Base-by-base conservation (phyloP, 2,329 filamentous ascomycete genomes). In the Raffaelea arxii region DNA sequence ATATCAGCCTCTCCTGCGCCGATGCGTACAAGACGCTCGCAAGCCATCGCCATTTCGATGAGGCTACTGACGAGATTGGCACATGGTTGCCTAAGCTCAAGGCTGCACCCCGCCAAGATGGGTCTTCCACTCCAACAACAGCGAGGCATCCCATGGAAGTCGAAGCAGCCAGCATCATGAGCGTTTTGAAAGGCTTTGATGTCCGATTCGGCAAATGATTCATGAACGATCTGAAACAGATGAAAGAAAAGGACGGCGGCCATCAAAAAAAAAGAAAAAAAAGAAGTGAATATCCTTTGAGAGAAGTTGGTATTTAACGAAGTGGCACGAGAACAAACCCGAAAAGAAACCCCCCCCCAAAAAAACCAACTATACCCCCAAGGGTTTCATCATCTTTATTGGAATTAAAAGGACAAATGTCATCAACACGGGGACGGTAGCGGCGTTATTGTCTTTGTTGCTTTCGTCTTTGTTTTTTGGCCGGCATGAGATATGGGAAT, bases 91-190 rank as follows among this genome's bases (percentile, higher is more conserved):
- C 84, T 1, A 82, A 82, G 62, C 74, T 90, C 16, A 77, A 79
- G 58, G 81, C 82, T 18, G 72, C 74, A 0, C 73, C 72, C 3
- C 60, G 65, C 40, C 51, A 56, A 51, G 51, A 56, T 46, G 22
- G 44, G 40, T 48, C 48, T 48, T 46, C 54, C 65, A 65, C 61
- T 46, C 62, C 61, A 46, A 65, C 61, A 46, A 62, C 61, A 46
- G 64, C 66, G 50, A 69, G 69, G 46, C 73, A 74, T 37, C 80
- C 84, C 1, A 80, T 89, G 56, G 85, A 90, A 60, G 84, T 90
- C 16, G 85, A 90, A 64, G 84, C 85, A 6, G 85, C 85, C 1
- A 89, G 84, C 61, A 87, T 90, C 46, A 89, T 90, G 85, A 83
- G 82, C 37, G 85, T 89, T n/a, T 65, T 90, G 49, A 86, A 85